These are phyloP conservation scores for Lactarius deliciosus DNA, from an alignment of 768 basidiomycete species.

Conservation along the genomic window DNA sequence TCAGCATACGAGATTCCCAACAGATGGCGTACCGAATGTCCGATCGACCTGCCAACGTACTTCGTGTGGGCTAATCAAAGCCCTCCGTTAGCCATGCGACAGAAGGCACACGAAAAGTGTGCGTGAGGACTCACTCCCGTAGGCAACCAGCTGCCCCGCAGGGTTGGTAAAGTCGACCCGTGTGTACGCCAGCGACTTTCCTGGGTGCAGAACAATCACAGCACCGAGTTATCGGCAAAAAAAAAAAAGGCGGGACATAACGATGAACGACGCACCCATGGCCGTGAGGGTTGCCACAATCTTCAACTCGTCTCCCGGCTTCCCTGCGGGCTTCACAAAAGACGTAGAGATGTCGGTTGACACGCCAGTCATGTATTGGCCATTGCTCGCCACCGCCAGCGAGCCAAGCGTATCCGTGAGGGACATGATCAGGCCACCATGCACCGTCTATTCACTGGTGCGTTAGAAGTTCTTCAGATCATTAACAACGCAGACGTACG, in stretches of 20 bases:
- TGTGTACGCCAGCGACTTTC: conserved; percentile 78
- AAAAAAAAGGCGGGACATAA: not conserved
- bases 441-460: conserved; percentile 48
- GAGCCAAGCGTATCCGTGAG: conserved; percentile 85
- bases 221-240: not conserved
- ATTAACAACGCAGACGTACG: conserved; percentile 43
- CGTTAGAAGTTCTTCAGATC: not conserved
- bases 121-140: conserved; percentile 58
- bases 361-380: conserved; percentile 86
- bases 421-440: conserved; percentile 79
- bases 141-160: conserved; percentile 70
- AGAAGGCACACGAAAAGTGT: not conserved
- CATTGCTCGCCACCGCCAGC: conserved; percentile 76
- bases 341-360: conserved; percentile 79
- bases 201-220: conserved; percentile 39
- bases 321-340: conserved; percentile 77
- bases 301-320: conserved; percentile 61
- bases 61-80: conserved; percentile 71
- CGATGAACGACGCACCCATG: conserved; percentile 49
- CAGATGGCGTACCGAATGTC: conserved; percentile 39
- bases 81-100: conserved; percentile 16
- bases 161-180: conserved; percentile 71
- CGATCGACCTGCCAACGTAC: conserved; percentile 69
- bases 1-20: conserved; percentile 40
- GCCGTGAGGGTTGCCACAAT: conserved; percentile 65